Base-by-base conservation (phyloP, 495 filamentous ascomycete species). In the Aspergillus homomorphus region DNA sequence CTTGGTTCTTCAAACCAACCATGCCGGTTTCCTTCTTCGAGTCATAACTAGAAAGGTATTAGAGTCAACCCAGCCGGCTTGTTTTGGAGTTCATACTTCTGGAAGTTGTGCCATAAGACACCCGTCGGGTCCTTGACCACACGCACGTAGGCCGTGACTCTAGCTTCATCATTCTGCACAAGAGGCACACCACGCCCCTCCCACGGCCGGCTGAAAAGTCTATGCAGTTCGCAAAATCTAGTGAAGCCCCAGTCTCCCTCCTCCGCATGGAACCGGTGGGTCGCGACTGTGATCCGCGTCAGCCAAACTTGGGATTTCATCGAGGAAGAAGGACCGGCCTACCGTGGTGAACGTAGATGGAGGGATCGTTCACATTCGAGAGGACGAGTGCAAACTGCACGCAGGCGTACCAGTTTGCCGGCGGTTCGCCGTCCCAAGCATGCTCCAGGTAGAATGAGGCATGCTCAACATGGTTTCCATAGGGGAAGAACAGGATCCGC, bases 171-270 rank as follows among this genome's bases (percentile, higher is more conserved):
- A 65, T 92, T 87, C 71, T 98, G 92, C 14, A 96, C 86, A 59
- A 99, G 80, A n/a, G 89, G 89, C 41, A 87, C 81, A 9, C 78
- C 81, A 61, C 75, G 79, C 33, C 83, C 80, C 51, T 92, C 85
- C 83, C 85, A 95, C 6, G 80, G 76, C 20, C 81, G 69, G 54
- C 80, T 85, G 68, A 96, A 96, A 65, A 97, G 84, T 65, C 84
- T 87, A 28, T 90, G 83, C 49, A 95, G 74, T 64, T 97, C 92
- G 20, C 87, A 84, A 68, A 97, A 99, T 53, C 91, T 75, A 4
- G 95, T 98, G 66, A 99, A 99, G 0, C 94, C 94, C 94, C 94
- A 99, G 64, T 99, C 94, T n/a, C 90, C 90, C 74, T 99, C 94
- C 20, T 97, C 93, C 43, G 86, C 87, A 12, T 89, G 96, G 68